These are phyloP conservation scores for Neolentinus lepideus DNA, from an alignment of 1,284 basidiomycete species.

Conservation along the genomic window DNA sequence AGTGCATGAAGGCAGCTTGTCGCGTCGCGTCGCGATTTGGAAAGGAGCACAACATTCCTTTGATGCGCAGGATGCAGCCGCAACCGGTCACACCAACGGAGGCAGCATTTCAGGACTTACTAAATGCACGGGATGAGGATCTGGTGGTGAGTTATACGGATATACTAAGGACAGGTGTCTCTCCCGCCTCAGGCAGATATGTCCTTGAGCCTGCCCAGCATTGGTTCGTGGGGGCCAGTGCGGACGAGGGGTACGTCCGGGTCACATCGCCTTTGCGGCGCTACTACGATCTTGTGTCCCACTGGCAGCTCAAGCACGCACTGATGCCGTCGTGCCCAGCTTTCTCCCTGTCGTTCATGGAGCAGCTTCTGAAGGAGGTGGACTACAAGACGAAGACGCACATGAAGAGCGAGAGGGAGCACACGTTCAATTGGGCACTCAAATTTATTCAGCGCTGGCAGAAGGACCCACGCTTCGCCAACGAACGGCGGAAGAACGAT, in stretches of 20 bases:
- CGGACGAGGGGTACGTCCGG: conserved; percentile 74
- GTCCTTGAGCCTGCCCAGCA: conserved; percentile 55
- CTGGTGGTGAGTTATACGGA: conserved; percentile 20
- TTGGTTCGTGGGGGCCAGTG: conserved; percentile 62
- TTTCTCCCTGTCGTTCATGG: neutral
- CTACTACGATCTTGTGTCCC: conserved; percentile 77
- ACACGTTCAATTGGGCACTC: neutral
- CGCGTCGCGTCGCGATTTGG: conserved; percentile 74
- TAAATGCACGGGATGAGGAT: conserved; percentile 28
- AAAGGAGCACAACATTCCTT: conserved; percentile 52
- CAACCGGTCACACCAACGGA: conserved; percentile 29
- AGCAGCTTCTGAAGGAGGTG: neutral
- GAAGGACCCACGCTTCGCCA: neutral
- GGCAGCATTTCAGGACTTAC: conserved; percentile 26
- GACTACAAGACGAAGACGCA: neutral
- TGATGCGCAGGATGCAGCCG: conserved; percentile 53
- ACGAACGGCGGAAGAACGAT: neutral
- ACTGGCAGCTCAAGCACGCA: conserved; percentile 92
- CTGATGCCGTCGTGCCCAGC: conserved; percentile 33
- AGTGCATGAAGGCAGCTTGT: conserved; percentile 82
- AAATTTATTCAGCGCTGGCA: neutral
- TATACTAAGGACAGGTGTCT: conserved; percentile 14
- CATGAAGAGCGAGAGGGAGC: neutral
- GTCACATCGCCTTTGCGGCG: conserved; percentile 87
- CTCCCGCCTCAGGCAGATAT: conserved; percentile 34